These are phyloP conservation scores for Nematodospora anomalae DNA, from an alignment of 1,139 yeast genomes.

Conservation along the genomic window DNA sequence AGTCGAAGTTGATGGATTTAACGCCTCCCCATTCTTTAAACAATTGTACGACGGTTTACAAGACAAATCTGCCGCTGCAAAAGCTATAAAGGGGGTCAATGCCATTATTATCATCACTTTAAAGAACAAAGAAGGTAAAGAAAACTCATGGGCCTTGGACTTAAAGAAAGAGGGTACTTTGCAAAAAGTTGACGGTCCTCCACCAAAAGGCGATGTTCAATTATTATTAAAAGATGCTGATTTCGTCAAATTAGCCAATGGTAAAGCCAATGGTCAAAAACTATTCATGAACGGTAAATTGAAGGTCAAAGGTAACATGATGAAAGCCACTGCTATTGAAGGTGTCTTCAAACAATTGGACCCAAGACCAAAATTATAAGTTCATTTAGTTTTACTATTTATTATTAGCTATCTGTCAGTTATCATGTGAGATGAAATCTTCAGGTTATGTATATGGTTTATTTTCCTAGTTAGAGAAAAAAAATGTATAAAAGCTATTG, in stretches of 20 bases:
- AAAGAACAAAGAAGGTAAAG: slow-evolving; percentile 65
- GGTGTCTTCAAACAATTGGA: slow-evolving; percentile 66
- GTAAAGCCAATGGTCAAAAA: slow-evolving; percentile 83
- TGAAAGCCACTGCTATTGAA: slow-evolving; percentile 84
- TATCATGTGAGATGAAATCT: neutral
- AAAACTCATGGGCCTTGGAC: slow-evolving; percentile 70
- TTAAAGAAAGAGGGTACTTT: slow-evolving; percentile 64
- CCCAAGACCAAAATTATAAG: slow-evolving; percentile 51
- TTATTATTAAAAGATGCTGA: slow-evolving; percentile 64
- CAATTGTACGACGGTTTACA: slow-evolving; percentile 42
- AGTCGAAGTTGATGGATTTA: slow-evolving; percentile 49
- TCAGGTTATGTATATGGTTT: neutral
- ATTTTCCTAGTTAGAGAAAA: neutral
- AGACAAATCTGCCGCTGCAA: slow-evolving; percentile 39
- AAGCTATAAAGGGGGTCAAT: slow-evolving; percentile 53
- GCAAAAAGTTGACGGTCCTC: slow-evolving; percentile 48
- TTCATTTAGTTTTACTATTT: no score
- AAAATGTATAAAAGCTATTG: neutral
- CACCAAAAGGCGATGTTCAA: slow-evolving; percentile 65
- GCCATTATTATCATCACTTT: slow-evolving; percentile 68
- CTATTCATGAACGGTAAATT: slow-evolving; percentile 81
- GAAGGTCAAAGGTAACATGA: slow-evolving; percentile 85
- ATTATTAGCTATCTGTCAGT: neutral
- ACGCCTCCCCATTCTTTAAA: slow-evolving; percentile 47
- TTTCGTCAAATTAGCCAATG: slow-evolving; percentile 67